Evolutionary conservation across 2,329 filamentous ascomycete genomes (phyloP), one percentile per base, ranked within the genome.

Genomic region (Emericellopsis atlantica): DNA sequence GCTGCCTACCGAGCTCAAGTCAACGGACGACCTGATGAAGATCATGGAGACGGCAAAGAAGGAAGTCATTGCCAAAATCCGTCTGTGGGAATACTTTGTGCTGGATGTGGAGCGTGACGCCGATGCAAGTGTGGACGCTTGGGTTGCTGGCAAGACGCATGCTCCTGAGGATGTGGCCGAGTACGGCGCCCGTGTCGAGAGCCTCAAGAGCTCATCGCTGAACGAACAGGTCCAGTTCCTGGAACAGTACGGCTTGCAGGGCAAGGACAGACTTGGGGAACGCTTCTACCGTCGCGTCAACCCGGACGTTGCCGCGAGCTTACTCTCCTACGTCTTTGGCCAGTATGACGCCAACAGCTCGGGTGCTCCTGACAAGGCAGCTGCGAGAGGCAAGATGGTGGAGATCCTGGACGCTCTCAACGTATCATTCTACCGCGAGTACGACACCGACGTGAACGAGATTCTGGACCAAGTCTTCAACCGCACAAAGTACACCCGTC

Each of bases 381-480:
- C 68, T 41, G 67, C 74, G 40, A 60, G 71, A 53, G 61, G 72
- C 46, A 71, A 78, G 55, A 59, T 84, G 47, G 61, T 63, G 3
- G 65, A 74, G 41, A 71, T 95, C 32, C 62, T 96, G 12, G 82
- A 96, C 50, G 82, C 87, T 39, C 66, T 92, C 50, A 98, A 98
- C 53, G 69, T 95, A 29, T 76, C 82, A 2, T 84, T 90, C 54
- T 98, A 98, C 65, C 75, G 81, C 47, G 92, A 98, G 60, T 98
- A 94, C 57, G 88, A 98, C 55, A 67, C 65, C 16, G 92, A 98
- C 56, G 70, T 84, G 10, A 76, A 76, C 22, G 84, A 84, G 48
- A 92, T 95, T 48, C 72, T 95, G 42, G 81, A 95, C 46, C 90
- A 98, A 60, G 66, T 96, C 22, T 94, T 83, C 67, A 94, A 95